Conservation (phyloP, 768 basidiomycete species). For the Leccinum barrowsii region DNA sequence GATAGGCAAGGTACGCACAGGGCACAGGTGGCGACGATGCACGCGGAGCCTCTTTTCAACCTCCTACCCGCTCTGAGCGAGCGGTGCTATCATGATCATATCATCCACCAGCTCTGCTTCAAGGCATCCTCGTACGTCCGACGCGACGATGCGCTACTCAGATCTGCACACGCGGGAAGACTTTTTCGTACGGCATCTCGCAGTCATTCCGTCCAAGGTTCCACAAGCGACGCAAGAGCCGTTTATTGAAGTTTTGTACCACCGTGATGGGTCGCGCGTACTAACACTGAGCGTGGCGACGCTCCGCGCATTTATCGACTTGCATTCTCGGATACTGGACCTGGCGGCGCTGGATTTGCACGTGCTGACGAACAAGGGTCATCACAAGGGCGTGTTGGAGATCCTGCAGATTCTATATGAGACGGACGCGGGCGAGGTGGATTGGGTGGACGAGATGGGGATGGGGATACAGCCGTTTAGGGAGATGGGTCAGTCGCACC, state of each 20-base stretch:
- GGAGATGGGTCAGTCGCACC: conserved; percentile 77
- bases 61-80: conserved; percentile 78
- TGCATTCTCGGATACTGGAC: conserved; percentile 84
- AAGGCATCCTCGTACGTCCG: conserved; percentile 73
- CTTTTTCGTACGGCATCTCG: conserved; percentile 86
- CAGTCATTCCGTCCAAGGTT: conserved; percentile 63
- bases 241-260: conserved; percentile 57
- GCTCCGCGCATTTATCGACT: conserved; percentile 71
- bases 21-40: conserved; percentile 9
- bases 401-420: conserved; percentile 82
- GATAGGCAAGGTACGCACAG: conserved; percentile 32
- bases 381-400: conserved; percentile 67
- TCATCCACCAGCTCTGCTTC: conserved; percentile 81
- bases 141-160: conserved; percentile 65
- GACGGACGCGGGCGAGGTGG: conserved; percentile 41
- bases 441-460: conserved; percentile 38
- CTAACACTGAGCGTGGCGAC: conserved; percentile 58
- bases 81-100: conserved; percentile 59
- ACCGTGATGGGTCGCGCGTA: conserved; percentile 61
- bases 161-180: conserved; percentile 82
- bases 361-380: conserved; percentile 74
- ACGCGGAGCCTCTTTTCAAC: conserved; percentile 52
- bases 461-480: conserved; percentile 52
- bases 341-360: conserved; percentile 86
- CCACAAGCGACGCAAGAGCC: conserved; percentile 50